Conservation (phyloP, 495 filamentous ascomycete species). For the Cryomyces minteri region DNA sequence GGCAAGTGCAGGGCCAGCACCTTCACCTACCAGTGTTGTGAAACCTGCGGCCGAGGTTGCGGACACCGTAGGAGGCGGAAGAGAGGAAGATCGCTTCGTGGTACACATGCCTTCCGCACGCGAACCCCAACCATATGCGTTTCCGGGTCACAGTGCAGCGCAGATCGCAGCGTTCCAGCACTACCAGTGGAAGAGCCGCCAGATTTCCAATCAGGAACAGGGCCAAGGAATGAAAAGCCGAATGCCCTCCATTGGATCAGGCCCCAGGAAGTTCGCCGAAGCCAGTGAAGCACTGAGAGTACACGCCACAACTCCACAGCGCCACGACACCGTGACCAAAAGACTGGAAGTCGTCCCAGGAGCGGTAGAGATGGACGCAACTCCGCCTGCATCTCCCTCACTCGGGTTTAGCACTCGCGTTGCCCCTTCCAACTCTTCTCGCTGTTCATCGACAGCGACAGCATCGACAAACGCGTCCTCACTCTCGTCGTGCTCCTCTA, state of each 20-base stretch:
- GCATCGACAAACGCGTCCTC: background rate
- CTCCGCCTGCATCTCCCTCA: background rate
- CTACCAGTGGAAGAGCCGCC: constrained; percentile 1
- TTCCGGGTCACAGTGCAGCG: constrained; percentile 4
- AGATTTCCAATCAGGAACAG: too few species aligned
- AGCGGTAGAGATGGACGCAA: background rate
- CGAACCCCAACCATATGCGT: constrained; percentile 9
- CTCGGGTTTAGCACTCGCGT: background rate
- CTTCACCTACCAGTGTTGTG: background rate
- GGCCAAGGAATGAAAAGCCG: too few species aligned
- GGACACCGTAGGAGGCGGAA: too few species aligned
- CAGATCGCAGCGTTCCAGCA: constrained; percentile 7
- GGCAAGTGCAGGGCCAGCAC: too few species aligned
- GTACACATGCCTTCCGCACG: constrained; percentile 8
- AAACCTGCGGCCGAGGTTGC: background rate
- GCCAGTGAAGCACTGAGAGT: too few species aligned
- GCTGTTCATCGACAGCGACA: background rate
- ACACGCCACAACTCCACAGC: too few species aligned
- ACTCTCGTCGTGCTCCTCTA: background rate
- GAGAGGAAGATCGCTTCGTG: constrained; percentile 3
- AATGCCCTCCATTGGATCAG: too few species aligned
- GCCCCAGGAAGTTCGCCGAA: too few species aligned
- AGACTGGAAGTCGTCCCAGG: background rate
- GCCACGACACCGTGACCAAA: background rate
- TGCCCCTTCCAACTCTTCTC: constrained; percentile 1